Percentiles rank a stretch among this genome's conserved stretches.
These are phyloP conservation scores for Auricularia sp. DNA, from an alignment of 768 basidiomycete species.

Conservation along the genomic window DNA sequence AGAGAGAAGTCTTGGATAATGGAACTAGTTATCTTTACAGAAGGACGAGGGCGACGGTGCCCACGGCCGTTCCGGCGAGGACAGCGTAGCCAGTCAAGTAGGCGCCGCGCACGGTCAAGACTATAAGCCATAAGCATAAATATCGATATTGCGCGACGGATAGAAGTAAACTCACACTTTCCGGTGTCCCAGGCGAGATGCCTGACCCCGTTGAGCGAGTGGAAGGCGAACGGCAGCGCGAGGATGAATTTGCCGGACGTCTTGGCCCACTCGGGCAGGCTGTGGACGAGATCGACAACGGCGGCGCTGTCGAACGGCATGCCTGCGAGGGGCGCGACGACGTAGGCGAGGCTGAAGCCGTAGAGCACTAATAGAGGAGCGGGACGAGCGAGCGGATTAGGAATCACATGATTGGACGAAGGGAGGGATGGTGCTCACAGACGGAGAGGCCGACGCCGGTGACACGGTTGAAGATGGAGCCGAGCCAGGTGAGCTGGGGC, in stretches of 20 bases:
- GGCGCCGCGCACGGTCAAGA: conserved; percentile 68
- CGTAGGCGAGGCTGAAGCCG: conserved; percentile 77
- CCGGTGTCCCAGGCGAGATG: conserved; percentile 87
- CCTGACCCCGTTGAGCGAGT: conserved; percentile 80
- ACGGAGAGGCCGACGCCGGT: conserved; percentile 74
- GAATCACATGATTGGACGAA: background rate
- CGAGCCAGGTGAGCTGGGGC: conserved; percentile 84
- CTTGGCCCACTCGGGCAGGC: conserved; percentile 70
- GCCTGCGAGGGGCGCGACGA: conserved; percentile 58
- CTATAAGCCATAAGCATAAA: conserved; percentile 31
- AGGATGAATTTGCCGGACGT: conserved; percentile 66
- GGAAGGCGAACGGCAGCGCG: conserved; percentile 84
- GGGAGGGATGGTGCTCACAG: conserved; percentile 33
- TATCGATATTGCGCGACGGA: background rate
- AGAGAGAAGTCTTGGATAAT: too few species aligned
- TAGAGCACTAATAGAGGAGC: conserved; percentile 56
- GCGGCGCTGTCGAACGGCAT: conserved; percentile 66
- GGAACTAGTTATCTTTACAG: conserved; percentile 20
- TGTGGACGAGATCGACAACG: conserved; percentile 60
- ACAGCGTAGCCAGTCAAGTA: conserved; percentile 81
- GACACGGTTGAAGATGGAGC: conserved; percentile 78
- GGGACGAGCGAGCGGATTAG: background rate
- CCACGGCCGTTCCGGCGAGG: conserved; percentile 63
- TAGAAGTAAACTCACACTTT: conserved; percentile 53
- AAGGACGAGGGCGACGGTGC: conserved; percentile 62